Percentiles rank a stretch among this genome's conserved stretches.
Conservation (phyloP, 768 basidiomycete genomes). For the Steccherinum ochraceum region DNA sequence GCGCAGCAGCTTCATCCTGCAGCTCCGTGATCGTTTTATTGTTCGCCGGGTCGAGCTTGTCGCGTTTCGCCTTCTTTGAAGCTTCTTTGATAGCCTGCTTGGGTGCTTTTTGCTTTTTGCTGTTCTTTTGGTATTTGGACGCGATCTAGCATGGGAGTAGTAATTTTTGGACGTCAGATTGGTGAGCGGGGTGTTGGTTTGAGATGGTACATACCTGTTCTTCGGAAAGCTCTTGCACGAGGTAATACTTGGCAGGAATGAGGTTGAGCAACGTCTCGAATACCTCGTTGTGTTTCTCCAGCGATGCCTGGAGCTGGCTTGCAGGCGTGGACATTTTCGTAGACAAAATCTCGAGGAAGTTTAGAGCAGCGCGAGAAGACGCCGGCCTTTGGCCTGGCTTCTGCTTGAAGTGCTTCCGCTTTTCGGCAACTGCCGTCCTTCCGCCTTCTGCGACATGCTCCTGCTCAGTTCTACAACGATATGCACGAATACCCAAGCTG, state of each 20-base stretch:
- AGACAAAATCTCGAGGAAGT: no score
- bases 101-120: constrained; percentile 67
- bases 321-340: constrained; percentile 53
- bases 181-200: neutral
- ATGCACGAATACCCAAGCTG: no score
- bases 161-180: neutral
- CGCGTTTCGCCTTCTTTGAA: constrained; percentile 80
- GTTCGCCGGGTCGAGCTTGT: constrained; percentile 94
- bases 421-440: no score
- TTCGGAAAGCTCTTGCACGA: constrained; percentile 58
- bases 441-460: no score
- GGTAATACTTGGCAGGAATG: constrained; percentile 88
- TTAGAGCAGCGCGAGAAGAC: no score
- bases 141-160: constrained; percentile 33
- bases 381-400: no score
- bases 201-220: constrained; percentile 55
- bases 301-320: constrained; percentile 45
- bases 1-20: constrained; percentile 46
- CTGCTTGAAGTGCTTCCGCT: no score
- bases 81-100: constrained; percentile 88
- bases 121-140: constrained; percentile 80
- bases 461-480: no score
- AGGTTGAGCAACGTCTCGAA: constrained; percentile 81
- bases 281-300: constrained; percentile 80
- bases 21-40: constrained; percentile 74